These are phyloP conservation scores for Tylopilus balloui DNA, from an alignment of 768 basidiomycete genomes.

Conservation along the genomic window DNA sequence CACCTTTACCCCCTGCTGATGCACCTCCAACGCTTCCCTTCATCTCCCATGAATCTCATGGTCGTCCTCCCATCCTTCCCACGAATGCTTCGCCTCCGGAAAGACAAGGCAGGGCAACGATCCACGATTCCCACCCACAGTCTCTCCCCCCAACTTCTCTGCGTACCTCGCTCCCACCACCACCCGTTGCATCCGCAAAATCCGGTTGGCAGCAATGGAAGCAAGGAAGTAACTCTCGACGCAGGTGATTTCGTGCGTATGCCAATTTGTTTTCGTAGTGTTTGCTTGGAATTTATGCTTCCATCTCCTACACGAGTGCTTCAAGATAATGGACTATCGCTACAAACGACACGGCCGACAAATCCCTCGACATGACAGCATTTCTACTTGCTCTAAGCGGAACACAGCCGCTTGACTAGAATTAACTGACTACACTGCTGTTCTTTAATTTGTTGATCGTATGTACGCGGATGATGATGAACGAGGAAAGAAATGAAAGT, in stretches of 20 bases:
- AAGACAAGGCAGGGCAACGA: not conserved
- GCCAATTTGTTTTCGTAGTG: not conserved
- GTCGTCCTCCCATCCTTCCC: constrained; percentile 4
- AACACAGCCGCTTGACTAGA: constrained; percentile 28
- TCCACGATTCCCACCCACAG: constrained; percentile 12
- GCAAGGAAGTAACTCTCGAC: constrained; percentile 18
- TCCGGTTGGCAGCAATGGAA: constrained; percentile 58
- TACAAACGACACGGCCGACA: constrained; percentile 6
- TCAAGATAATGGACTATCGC: constrained; percentile 10
- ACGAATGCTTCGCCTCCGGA: constrained; percentile 4
- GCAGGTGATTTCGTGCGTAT: constrained; percentile 12
- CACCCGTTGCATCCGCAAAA: constrained; percentile 20
- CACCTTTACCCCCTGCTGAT: too few relatives aligned
- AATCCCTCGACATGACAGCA: constrained; percentile 11
- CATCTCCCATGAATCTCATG: constrained; percentile 9
- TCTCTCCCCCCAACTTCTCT: constrained; percentile 7
- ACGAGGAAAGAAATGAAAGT: constrained; percentile 16
- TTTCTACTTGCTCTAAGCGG: constrained; percentile 21
- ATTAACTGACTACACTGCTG: constrained; percentile 51
- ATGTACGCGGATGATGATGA: constrained; percentile 35
- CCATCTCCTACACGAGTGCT: not conserved
- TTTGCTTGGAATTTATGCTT: constrained; percentile 5
- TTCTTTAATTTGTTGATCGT: constrained; percentile 40
- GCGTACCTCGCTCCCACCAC: constrained; percentile 17
- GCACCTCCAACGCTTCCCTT: not conserved